Evolutionary conservation across 2,329 filamentous ascomycete genomes (phyloP).

Genomic region (Fusarium domesticum): DNA sequence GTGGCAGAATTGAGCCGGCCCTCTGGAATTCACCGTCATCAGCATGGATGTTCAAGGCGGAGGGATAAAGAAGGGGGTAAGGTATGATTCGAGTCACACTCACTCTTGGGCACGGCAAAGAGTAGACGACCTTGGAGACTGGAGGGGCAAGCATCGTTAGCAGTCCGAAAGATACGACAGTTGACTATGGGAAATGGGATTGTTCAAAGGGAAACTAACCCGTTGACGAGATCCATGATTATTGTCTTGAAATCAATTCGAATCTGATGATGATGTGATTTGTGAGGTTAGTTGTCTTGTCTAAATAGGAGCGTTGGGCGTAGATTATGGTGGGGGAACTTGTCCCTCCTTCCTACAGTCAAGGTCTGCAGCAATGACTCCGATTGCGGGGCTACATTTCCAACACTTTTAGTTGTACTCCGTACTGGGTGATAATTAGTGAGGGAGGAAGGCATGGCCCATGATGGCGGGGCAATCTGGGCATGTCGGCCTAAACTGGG

Average conservation of each 20-base stretch:
- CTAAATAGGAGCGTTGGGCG: neutral
- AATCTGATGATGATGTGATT: conserved; percentile 1
- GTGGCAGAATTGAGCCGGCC: conserved; percentile 85
- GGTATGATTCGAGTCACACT: conserved; percentile 38
- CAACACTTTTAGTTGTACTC: no score
- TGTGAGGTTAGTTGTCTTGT: conserved; percentile 7
- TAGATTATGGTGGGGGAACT: conserved; percentile 20
- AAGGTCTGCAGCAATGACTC: conserved; percentile 17
- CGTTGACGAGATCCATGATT: conserved; percentile 53
- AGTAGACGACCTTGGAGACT: conserved; percentile 90
- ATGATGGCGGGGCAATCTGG: neutral
- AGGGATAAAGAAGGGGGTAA: neutral
- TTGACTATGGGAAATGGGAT: neutral
- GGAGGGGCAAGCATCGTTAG: conserved; percentile 16
- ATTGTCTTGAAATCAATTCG: conserved; percentile 1
- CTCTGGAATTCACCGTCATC: conserved; percentile 53
- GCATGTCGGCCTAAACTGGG: neutral
- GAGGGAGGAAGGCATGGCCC: no score
- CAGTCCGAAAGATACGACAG: conserved; percentile 4
- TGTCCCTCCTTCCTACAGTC: conserved; percentile 19
- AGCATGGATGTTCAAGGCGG: conserved; percentile 16
- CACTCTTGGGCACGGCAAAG: conserved; percentile 98
- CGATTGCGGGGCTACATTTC: conserved; percentile 26
- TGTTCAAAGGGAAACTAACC: conserved; percentile 38
- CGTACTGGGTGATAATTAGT: no score